Evolutionary conservation across 495 filamentous ascomycete species (phyloP).

Genomic region (Xylaria cubensis): DNA sequence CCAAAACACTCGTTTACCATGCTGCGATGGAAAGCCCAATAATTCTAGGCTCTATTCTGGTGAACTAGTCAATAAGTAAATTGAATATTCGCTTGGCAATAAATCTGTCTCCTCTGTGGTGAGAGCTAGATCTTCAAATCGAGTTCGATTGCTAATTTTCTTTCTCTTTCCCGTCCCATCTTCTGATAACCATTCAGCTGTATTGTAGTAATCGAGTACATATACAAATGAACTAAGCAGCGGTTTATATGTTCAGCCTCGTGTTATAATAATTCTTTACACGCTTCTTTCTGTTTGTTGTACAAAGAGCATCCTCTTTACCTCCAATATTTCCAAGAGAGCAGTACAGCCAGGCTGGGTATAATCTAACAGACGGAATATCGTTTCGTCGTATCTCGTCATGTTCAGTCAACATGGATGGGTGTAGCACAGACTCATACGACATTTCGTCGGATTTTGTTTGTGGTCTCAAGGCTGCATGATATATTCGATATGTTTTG

Average conservation of each 20-base stretch:
- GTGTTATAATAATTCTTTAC: conserved; percentile 6
- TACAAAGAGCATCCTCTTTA: conserved; percentile 19
- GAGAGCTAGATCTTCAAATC: not conserved
- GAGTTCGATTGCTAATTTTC: not conserved
- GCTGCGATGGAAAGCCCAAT: conserved; percentile 67
- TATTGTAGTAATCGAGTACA: conserved; percentile 7
- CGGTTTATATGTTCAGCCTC: not conserved
- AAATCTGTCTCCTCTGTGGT: not conserved
- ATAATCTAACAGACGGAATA: conserved; percentile 10
- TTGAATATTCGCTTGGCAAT: not conserved
- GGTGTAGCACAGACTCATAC: not conserved
- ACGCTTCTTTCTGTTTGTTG: conserved; percentile 17
- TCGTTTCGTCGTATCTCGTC: conserved; percentile 27
- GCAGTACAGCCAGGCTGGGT: not conserved
- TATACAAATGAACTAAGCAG: conserved; percentile 18
- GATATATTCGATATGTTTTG: not conserved
- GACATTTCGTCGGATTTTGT: not conserved
- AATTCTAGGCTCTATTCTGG: conserved; percentile 16
- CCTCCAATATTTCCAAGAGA: conserved; percentile 1
- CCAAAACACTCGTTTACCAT: conserved; percentile 70
- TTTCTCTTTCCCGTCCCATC: not conserved
- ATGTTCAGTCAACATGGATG: not conserved
- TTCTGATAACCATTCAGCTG: not conserved
- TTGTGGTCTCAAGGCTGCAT: not conserved
- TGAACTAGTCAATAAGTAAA: not conserved